These are phyloP conservation scores for Eudorina sp. DNA, from an alignment of 139 green algal genomes.

Conservation along the genomic window DNA sequence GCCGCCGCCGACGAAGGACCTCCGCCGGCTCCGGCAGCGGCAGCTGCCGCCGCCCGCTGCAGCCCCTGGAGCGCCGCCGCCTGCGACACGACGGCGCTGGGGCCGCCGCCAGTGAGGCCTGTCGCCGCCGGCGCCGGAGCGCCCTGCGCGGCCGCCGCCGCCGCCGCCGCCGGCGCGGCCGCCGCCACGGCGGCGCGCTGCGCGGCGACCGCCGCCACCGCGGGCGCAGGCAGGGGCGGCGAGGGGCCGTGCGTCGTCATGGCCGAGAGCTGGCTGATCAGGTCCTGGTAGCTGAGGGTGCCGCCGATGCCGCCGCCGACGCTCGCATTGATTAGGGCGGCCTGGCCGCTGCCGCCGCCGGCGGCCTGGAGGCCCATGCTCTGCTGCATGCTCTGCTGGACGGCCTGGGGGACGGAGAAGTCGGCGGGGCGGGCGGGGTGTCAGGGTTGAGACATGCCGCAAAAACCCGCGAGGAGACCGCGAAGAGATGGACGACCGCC, in stretches of 20 bases:
- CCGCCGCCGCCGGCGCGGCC: background rate
- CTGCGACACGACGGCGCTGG: background rate
- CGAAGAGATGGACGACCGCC: too few relatives aligned
- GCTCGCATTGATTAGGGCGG: background rate
- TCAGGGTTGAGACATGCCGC: too few relatives aligned
- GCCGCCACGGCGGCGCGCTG: background rate
- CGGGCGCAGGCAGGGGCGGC: background rate
- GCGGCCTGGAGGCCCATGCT: background rate
- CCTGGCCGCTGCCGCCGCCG: background rate
- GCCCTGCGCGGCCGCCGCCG: background rate
- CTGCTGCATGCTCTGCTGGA: slow-evolving; percentile 48
- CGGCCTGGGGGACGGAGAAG: background rate
- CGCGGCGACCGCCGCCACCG: background rate
- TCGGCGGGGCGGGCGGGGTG: background rate
- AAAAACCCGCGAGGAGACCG: too few relatives aligned
- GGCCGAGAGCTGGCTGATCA: slow-evolving; percentile 36
- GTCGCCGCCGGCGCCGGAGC: background rate
- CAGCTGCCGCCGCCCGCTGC: background rate
- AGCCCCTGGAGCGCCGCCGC: background rate
- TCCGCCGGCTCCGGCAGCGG: background rate
- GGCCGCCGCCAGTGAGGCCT: background rate
- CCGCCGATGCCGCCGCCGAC: slow-evolving; percentile 25
- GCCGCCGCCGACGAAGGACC: background rate
- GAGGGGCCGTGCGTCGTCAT: slow-evolving; percentile 26
- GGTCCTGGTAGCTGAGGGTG: slow-evolving; percentile 32